phyloP scores from a whole-genome alignment of 345 rosid genomes.

The Murraya paniculata region DNA sequence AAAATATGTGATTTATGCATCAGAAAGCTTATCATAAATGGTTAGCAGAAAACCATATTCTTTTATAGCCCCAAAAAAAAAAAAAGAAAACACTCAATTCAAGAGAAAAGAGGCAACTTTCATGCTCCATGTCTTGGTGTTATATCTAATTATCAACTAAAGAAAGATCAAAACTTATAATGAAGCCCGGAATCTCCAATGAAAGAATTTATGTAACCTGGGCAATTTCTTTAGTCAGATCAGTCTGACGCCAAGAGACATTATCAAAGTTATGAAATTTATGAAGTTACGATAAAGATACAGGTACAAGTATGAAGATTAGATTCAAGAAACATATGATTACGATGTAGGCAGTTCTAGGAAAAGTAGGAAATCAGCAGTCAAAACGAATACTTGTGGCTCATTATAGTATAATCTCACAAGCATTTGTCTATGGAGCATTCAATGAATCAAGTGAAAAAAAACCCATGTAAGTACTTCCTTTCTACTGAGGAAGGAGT shows the following conservation, averaged over 20 bases:
- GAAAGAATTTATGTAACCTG: background rate
- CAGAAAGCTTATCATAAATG: slow-evolving; percentile 5
- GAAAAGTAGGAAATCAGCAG: background rate
- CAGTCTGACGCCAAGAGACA: background rate
- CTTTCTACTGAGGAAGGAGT: background rate
- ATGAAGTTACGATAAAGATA: background rate
- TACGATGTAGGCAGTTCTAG: background rate
- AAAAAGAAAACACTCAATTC: background rate
- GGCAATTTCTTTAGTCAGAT: background rate
- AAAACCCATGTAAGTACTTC: background rate
- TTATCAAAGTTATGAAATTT: background rate
- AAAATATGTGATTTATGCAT: background rate
- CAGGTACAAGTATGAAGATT: background rate
- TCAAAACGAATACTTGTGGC: background rate
- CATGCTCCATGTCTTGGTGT: background rate
- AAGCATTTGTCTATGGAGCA: background rate
- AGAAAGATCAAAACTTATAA: background rate
- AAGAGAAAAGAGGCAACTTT: background rate
- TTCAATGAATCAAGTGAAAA: background rate
- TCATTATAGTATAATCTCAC: background rate
- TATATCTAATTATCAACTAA: background rate
- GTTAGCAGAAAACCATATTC: background rate
- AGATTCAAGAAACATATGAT: background rate
- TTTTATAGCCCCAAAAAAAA: background rate
- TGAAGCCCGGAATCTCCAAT: background rate